Evolutionary conservation across 2,329 filamentous ascomycete genomes (phyloP).

Genomic region (Chalara sp.): DNA sequence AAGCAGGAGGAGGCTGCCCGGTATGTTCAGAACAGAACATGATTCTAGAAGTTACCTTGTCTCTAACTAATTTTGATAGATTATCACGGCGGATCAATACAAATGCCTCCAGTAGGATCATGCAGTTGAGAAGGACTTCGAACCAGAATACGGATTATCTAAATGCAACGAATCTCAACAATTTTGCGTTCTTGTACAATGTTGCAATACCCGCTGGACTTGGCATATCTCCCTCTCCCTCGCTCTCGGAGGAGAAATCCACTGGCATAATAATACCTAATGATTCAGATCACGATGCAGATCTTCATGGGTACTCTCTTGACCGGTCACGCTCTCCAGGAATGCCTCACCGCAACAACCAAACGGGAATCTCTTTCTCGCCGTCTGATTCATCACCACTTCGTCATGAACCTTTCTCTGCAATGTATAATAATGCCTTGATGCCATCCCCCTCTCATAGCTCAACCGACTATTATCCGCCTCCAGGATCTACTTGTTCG

Average conservation of each 20-base stretch:
- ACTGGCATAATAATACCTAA: constrained; percentile 55
- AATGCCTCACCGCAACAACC: constrained; percentile 25
- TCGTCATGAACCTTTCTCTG: constrained; percentile 49
- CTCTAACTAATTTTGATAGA: too few relatives aligned
- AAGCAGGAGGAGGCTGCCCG: constrained; percentile 40
- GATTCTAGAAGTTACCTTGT: too few relatives aligned
- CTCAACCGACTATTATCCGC: constrained; percentile 65
- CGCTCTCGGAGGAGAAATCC: constrained; percentile 35
- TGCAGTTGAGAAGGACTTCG: constrained; percentile 73
- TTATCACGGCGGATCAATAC: constrained; percentile 14
- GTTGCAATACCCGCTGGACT: constrained; percentile 62
- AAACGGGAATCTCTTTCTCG: constrained; percentile 51
- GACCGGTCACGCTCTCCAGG: constrained; percentile 38
- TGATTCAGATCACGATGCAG: constrained; percentile 53
- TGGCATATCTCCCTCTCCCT: constrained; percentile 42
- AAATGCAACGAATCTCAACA: constrained; percentile 88
- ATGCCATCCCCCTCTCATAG: constrained; percentile 58
- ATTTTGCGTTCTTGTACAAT: constrained; percentile 76
- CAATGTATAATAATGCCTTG: constrained; percentile 53
- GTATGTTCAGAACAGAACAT: constrained; percentile 17
- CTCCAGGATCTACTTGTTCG: constrained; percentile 60
- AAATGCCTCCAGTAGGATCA: constrained; percentile 77
- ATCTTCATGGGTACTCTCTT: constrained; percentile 59
- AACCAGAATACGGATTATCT: constrained; percentile 42
- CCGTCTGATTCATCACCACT: constrained; percentile 63